These are phyloP conservation scores for Hebeloma cylindrosporum DNA, from an alignment of 768 basidiomycete genomes.

Conservation along the genomic window DNA sequence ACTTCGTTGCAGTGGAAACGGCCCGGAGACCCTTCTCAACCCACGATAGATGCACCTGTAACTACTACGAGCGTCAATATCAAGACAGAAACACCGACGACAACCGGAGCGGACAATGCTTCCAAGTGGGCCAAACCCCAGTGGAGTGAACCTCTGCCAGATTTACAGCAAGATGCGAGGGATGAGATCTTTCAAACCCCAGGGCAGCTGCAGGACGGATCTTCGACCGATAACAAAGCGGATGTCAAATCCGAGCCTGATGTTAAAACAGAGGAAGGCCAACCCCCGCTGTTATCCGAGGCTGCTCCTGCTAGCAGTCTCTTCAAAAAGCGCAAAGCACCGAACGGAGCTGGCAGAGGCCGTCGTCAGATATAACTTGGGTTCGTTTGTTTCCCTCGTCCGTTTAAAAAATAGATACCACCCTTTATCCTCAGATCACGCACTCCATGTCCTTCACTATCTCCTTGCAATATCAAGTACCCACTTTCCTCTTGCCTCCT, in stretches of 20 bases:
- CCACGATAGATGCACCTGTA: slow-evolving; percentile 3
- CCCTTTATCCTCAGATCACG: too few relatives aligned
- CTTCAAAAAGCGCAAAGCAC: slow-evolving; percentile 36
- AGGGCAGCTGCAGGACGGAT: slow-evolving; percentile 10
- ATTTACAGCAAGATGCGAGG: slow-evolving; percentile 19
- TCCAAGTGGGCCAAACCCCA: slow-evolving; percentile 35
- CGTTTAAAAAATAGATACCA: background rate
- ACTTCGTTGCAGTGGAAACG: slow-evolving; percentile 24
- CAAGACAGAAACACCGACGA: slow-evolving; percentile 11
- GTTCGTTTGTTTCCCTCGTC: slow-evolving; percentile 1
- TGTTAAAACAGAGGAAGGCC: slow-evolving; percentile 15
- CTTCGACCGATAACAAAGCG: slow-evolving; percentile 8
- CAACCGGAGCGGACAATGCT: slow-evolving; percentile 1
- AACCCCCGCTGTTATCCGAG: slow-evolving; percentile 7
- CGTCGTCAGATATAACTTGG: slow-evolving; percentile 24
- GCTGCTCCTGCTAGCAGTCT: slow-evolving; percentile 14
- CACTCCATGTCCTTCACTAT: too few relatives aligned
- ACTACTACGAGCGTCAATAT: slow-evolving; percentile 1
- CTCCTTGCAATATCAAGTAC: too few relatives aligned
- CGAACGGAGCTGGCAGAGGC: slow-evolving; percentile 27
- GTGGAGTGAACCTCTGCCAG: slow-evolving; percentile 29
- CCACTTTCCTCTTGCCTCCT: too few relatives aligned
- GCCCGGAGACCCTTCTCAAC: slow-evolving; percentile 10
- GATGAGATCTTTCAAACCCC: slow-evolving; percentile 15
- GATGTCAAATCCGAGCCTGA: slow-evolving; percentile 15